Base-by-base conservation (phyloP, 1,284 basidiomycete species). In the Moesziomyces globuligerus region DNA sequence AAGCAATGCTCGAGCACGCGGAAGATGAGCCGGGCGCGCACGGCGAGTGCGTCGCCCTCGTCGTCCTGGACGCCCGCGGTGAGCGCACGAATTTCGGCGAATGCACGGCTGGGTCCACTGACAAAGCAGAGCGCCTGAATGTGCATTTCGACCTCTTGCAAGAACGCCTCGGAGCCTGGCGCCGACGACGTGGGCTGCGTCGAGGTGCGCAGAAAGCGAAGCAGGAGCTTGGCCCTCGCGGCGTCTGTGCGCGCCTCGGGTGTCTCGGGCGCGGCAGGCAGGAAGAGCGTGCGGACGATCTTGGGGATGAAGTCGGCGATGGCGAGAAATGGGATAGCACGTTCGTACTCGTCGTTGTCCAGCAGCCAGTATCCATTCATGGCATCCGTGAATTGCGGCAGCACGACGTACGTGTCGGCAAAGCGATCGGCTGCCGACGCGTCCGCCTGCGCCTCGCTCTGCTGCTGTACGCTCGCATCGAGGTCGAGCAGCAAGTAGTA, bases 361-460 rank as follows among this genome's bases (percentile, higher is more conserved):
- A 75, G 60, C 18, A 57, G 51, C 72, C 72, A 75, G 45, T 75
- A 75, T 6, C 70, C 72, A 13, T 60, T 53, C 72, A 75, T 72
- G n/a, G 52, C 58, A 24, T 72, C 58, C 18, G 56, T 53, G 44
- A 68, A 72, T 4, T 69, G 65, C 21, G 69, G 65, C 23, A 69
- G 66, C 15, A 75, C 52, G 0, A 65, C 62, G 18, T 58, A 66
- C n/a, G 51, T 59, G 46, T 57, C 52, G 21, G 72, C 69, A 24
- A 75, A 75, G n/a, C 46, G 40, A 5, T 69, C 50, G 34, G 69
- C 59, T 20, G 42, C 46, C 4, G 44, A 60, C 9, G 43, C 17
- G 1, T 28, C 15, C 20, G 39, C 10, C 10, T 4, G 23, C 25
- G 24, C 39, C 25, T 28, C 38, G 4, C 17, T 41, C 5, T 44